A percentile compares a stretch with the other conserved stretches of the same genome.
These are phyloP conservation scores for Mycena venus DNA, from an alignment of 768 basidiomycete genomes.

Conservation along the genomic window DNA sequence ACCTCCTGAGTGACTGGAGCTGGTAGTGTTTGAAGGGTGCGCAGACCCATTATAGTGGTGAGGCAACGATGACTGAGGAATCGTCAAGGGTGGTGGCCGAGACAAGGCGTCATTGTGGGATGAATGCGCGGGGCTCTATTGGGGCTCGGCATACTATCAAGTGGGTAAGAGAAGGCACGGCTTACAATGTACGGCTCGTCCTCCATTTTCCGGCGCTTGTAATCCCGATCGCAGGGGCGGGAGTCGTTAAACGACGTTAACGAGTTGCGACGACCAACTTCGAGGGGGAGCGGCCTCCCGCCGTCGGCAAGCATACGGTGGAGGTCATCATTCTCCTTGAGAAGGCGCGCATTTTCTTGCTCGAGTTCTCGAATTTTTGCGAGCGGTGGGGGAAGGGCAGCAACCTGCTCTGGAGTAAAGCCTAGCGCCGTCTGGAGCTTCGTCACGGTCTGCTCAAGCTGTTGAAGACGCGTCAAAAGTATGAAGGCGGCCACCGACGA, in stretches of 20 bases:
- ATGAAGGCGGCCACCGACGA: slow-evolving; percentile 1
- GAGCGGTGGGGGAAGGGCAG: slow-evolving; percentile 78
- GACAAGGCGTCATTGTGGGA: slow-evolving; percentile 52
- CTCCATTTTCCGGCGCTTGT: slow-evolving; percentile 71
- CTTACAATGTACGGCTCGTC: slow-evolving; percentile 71
- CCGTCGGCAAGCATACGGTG: slow-evolving; percentile 73
- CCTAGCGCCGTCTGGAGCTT: slow-evolving; percentile 84
- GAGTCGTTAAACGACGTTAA: slow-evolving; percentile 62
- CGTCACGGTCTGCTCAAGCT: slow-evolving; percentile 90
- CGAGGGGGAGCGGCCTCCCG: slow-evolving; percentile 51
- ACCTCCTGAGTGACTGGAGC: slow-evolving; percentile 39
- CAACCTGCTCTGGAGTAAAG: slow-evolving; percentile 81
- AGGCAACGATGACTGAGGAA: slow-evolving; percentile 65
- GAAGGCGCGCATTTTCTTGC: slow-evolving; percentile 80
- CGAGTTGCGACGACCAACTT: slow-evolving; percentile 62
- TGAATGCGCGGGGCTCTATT: slow-evolving; percentile 61
- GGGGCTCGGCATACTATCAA: background rate
- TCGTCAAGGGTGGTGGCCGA: slow-evolving; percentile 72
- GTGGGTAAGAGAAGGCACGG: slow-evolving; percentile 1
- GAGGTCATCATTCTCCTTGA: slow-evolving; percentile 81
- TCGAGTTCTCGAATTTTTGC: slow-evolving; percentile 86
- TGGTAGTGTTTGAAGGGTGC: slow-evolving; percentile 55
- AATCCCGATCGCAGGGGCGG: slow-evolving; percentile 68
- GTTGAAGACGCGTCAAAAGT: slow-evolving; percentile 24
- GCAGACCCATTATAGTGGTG: slow-evolving; percentile 63